Percentiles rank a stretch among this genome's conserved stretches.
Evolutionary conservation across 805 yeast genomes (phyloP).

Genomic region (Wickerhamomyces strasburgensis): DNA sequence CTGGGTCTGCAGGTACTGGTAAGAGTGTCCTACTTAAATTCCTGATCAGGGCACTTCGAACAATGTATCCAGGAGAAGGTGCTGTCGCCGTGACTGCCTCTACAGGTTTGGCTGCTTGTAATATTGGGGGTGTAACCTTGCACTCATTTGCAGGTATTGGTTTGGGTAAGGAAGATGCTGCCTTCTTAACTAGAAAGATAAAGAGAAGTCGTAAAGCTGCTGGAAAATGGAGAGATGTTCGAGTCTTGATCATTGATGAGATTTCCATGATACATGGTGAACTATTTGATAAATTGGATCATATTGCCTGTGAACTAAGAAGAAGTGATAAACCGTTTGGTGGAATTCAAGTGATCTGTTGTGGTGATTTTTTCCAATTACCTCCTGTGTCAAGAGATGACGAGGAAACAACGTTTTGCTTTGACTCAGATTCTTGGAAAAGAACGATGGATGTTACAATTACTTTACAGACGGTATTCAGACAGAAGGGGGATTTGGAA

Average conservation of each 20-base stretch:
- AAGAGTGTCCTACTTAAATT: conserved; percentile 79
- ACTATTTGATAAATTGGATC: conserved; percentile 58
- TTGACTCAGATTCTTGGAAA: conserved; percentile 62
- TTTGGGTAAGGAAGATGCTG: conserved; percentile 51
- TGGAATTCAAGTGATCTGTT: conserved; percentile 68
- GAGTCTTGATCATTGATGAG: conserved; percentile 71
- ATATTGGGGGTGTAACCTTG: conserved; percentile 72
- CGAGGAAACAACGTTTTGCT: conserved; percentile 48
- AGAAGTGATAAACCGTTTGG: conserved; percentile 58
- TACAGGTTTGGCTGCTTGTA: conserved; percentile 80
- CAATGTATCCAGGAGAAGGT: conserved; percentile 37
- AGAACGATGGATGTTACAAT: conserved; percentile 51
- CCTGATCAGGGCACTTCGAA: conserved; percentile 49
- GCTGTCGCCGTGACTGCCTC: conserved; percentile 77
- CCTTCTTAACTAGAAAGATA: conserved; percentile 45
- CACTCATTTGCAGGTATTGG: conserved; percentile 81
- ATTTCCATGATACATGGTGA: conserved; percentile 75
- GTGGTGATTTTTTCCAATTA: conserved; percentile 80
- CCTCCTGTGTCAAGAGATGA: conserved; percentile 53
- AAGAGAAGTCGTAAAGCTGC: conserved; percentile 44
- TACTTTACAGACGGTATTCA: conserved; percentile 58
- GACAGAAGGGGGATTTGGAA: conserved; percentile 69
- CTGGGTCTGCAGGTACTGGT: conserved; percentile 99
- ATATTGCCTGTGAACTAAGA: conserved; percentile 50
- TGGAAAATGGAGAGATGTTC: conserved; percentile 49